These are phyloP conservation scores for Fraxinus excelsior DNA, from an alignment of 257 asterid species.

Conservation along the genomic window DNA sequence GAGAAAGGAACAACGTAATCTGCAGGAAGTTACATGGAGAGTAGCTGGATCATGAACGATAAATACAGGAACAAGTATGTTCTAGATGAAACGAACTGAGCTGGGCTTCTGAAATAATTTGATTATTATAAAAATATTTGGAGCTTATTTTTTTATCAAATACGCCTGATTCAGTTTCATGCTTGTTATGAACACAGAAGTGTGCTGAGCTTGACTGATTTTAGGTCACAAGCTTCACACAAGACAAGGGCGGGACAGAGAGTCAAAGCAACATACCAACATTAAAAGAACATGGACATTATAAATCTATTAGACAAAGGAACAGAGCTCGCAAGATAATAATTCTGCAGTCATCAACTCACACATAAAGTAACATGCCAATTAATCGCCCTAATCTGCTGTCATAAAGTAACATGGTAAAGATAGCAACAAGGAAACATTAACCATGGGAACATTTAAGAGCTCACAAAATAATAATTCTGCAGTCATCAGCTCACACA, in stretches of 20 bases:
- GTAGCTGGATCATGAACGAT: not conserved
- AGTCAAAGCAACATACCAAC: not conserved
- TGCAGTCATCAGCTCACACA: not conserved
- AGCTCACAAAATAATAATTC: not conserved
- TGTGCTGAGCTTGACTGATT: not conserved
- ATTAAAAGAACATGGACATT: not conserved
- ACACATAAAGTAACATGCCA: not conserved
- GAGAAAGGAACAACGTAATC: not conserved
- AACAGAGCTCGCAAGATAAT: not conserved
- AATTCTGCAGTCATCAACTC: not conserved
- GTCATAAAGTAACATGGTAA: not conserved
- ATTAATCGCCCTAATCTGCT: not conserved
- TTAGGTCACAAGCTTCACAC: not conserved
- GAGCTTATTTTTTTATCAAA: not conserved
- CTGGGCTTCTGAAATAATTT: not conserved
- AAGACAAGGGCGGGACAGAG: not conserved
- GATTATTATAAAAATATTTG: not conserved
- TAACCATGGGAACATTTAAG: not conserved
- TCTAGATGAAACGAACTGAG: not conserved
- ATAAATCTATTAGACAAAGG: not conserved
- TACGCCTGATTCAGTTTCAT: not conserved
- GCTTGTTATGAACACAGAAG: not conserved
- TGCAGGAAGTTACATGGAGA: constrained; percentile 8
- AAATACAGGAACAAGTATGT: not conserved
- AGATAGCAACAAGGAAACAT: not conserved